Percentiles rank a stretch among this genome's conserved stretches.
Conservation (phyloP, 441 rosid genomes). For the Aquilaria agallochum region DNA sequence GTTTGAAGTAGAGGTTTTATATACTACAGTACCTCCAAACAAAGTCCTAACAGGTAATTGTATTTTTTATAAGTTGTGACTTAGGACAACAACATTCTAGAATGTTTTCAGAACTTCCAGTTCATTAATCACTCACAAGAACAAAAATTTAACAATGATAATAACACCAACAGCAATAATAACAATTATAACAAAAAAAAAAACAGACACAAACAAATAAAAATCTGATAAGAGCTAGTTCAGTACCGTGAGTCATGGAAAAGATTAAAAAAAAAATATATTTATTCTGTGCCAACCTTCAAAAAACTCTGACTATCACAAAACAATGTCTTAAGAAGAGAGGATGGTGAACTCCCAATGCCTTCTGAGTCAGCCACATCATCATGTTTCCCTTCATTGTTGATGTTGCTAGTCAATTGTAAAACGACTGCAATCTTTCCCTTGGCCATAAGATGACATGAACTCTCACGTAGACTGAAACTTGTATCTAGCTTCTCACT, state of each 20-base stretch:
- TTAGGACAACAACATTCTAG: too few species aligned
- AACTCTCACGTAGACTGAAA: constrained; percentile 43
- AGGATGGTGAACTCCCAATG: constrained; percentile 22
- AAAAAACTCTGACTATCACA: constrained; percentile 39
- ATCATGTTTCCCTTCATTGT: constrained; percentile 21
- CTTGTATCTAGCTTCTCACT: constrained; percentile 32
- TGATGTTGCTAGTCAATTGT: constrained; percentile 33
- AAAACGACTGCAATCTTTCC: constrained; percentile 68
- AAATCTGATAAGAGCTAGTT: constrained; percentile 1
- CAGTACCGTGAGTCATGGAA: too few species aligned
- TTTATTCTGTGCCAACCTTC: constrained; percentile 38
- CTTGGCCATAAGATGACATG: constrained; percentile 41
- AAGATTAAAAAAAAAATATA: too few species aligned
- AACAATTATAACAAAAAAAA: not conserved
- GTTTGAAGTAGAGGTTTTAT: not conserved
- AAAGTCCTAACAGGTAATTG: too few species aligned
- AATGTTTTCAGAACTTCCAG: too few species aligned
- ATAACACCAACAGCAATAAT: too few species aligned
- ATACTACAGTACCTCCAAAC: not conserved
- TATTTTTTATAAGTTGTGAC: too few species aligned
- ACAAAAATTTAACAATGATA: not conserved
- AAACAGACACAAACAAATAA: constrained; percentile 4
- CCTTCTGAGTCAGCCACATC: constrained; percentile 18
- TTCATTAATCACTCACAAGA: too few species aligned
- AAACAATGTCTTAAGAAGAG: constrained; percentile 37